These are phyloP conservation scores for Sporisorium iseilematis-ciliati DNA, from an alignment of 1,284 basidiomycete genomes.

Conservation along the genomic window DNA sequence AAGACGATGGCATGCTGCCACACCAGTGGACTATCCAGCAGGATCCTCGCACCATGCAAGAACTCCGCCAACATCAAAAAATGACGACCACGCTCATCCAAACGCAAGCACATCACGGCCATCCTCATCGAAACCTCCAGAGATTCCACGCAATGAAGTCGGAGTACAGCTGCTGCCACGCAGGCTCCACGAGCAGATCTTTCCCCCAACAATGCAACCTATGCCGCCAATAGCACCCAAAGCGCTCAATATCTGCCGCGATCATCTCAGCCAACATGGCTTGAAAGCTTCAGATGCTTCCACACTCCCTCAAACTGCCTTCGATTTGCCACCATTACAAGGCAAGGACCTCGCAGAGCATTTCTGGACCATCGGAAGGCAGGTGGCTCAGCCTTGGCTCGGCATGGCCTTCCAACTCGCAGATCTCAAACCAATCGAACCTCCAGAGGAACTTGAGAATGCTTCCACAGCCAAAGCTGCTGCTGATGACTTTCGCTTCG, in stretches of 20 bases:
- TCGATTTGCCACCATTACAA: constrained; percentile 86
- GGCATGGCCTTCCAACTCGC: constrained; percentile 79
- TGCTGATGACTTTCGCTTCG: constrained; percentile 38
- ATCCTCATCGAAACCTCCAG: neutral
- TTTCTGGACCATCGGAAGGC: constrained; percentile 83
- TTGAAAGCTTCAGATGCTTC: constrained; percentile 85
- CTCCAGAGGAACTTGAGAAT: constrained; percentile 70
- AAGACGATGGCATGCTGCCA: constrained; percentile 39
- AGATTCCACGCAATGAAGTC: constrained; percentile 77
- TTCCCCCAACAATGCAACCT: constrained; percentile 75
- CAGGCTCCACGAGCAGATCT: constrained; percentile 83
- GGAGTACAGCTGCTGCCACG: constrained; percentile 92
- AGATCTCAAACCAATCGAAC: constrained; percentile 75
- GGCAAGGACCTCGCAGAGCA: constrained; percentile 88
- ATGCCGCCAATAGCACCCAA: constrained; percentile 77
- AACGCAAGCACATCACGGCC: neutral
- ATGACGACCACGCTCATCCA: neutral
- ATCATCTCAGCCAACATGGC: constrained; percentile 83
- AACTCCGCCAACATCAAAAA: constrained; percentile 14
- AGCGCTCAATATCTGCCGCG: constrained; percentile 80
- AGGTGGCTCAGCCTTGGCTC: constrained; percentile 84
- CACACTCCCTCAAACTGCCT: constrained; percentile 80
- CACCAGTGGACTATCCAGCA: constrained; percentile 25
- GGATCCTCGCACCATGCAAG: neutral
- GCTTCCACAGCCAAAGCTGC: constrained; percentile 1